These are phyloP conservation scores for Chionographis japonica DNA, from an alignment of 106 monocot species.

Conservation along the genomic window DNA sequence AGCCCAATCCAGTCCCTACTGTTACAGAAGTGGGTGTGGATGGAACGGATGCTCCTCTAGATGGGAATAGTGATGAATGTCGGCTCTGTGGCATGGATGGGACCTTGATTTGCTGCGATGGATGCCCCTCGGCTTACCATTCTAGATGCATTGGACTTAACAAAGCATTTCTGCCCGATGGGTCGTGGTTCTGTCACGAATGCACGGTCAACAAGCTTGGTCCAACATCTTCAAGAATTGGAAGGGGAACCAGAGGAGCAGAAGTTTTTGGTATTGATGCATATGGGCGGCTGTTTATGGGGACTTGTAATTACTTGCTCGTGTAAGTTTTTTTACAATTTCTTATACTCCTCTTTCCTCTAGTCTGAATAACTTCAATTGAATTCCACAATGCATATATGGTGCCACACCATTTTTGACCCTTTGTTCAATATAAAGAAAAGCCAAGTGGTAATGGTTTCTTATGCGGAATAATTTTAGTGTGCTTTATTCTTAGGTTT, in stretches of 20 bases:
- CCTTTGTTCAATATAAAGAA: too few species aligned
- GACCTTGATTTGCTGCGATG: constrained; percentile 82
- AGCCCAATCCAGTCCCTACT: not conserved
- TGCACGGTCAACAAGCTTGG: constrained; percentile 47
- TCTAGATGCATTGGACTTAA: constrained; percentile 85
- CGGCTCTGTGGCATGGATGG: constrained; percentile 94
- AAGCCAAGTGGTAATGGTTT: too few species aligned
- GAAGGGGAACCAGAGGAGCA: constrained; percentile 62
- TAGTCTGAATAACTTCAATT: not conserved
- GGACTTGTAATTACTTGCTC: constrained; percentile 82
- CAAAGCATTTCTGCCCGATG: constrained; percentile 70
- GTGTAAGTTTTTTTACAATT: constrained; percentile 46
- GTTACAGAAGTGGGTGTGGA: constrained; percentile 2
- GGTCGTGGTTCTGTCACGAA: constrained; percentile 84
- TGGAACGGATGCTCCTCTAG: constrained; percentile 19
- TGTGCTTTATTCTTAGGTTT: too few species aligned
- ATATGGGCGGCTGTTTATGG: constrained; percentile 60
- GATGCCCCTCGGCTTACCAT: constrained; percentile 91
- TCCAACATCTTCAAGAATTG: constrained; percentile 38
- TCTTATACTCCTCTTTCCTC: not conserved
- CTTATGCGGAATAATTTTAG: too few species aligned
- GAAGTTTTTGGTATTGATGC: constrained; percentile 66
- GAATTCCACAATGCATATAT: too few species aligned
- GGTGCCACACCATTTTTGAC: too few species aligned
- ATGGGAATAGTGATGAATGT: constrained; percentile 88